A percentile compares a stretch with the other conserved stretches of the same genome.
These are phyloP conservation scores for Desmodesmus armatus DNA, from an alignment of 139 green algal genomes.

Conservation along the genomic window DNA sequence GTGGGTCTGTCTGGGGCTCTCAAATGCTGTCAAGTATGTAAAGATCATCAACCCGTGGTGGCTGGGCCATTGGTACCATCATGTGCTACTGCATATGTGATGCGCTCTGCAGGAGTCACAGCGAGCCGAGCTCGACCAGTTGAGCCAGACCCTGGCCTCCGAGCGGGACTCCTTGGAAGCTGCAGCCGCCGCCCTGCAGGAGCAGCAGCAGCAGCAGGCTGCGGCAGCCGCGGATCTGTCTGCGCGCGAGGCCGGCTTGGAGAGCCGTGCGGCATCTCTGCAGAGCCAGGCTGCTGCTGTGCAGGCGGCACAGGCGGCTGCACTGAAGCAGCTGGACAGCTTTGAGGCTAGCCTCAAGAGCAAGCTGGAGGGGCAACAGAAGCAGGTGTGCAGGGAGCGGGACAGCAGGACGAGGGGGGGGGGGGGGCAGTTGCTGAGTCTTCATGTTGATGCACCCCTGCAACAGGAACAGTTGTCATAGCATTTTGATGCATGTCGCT, in stretches of 20 bases:
- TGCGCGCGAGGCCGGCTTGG: neutral
- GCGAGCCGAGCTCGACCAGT: conserved; percentile 27
- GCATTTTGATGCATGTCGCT: no score
- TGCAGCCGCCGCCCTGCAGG: conserved; percentile 2
- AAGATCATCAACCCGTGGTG: no score
- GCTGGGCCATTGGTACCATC: no score
- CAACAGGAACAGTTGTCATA: no score
- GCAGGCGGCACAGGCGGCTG: neutral
- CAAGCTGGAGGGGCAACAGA: conserved; percentile 32
- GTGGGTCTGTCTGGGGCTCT: no score
- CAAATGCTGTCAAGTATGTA: no score
- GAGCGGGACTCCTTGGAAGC: conserved; percentile 1
- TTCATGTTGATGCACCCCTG: no score
- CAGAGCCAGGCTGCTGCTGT: conserved; percentile 19
- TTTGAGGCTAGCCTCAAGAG: conserved; percentile 3
- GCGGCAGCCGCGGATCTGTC: conserved; percentile 17
- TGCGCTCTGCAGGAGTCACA: conserved; percentile 36
- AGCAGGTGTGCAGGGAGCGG: conserved; percentile 16
- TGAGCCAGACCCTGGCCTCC: neutral
- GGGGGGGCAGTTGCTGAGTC: neutral
- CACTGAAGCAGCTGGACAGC: conserved; percentile 43
- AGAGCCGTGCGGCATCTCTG: neutral
- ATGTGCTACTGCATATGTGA: no score
- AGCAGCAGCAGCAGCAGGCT: conserved; percentile 27
- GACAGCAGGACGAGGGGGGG: no score